Base-by-base conservation (phyloP, 2,329 filamentous ascomycete genomes). In the Celoporthe dispersa region DNA sequence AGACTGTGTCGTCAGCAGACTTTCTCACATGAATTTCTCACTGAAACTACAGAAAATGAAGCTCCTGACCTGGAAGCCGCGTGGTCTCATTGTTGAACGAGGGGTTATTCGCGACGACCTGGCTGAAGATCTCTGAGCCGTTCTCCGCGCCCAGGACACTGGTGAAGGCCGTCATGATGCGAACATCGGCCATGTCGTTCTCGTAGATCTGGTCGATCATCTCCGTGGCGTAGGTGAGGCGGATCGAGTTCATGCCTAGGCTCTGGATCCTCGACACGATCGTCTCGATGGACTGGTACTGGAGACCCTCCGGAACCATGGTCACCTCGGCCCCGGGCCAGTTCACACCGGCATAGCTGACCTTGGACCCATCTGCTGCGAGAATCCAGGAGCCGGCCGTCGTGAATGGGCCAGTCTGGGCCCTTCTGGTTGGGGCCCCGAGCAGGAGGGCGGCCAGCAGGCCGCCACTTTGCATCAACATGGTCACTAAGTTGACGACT, bases 261-360 rank as follows among this genome's bases (percentile, higher is more conserved):
- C 83, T 84, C 74, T 88, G 89, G 74, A 90, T 83, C 78, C 85
- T 85, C 3, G 83, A 78, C 0, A 90, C 84, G 48, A 91, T 85
- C 9, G 78, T 79, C 51, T 81, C 79, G 63, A 91, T 82, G 0
- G 88, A 90, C 48, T 85, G 84, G 77, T 89, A 89, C 75, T 90
- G 87, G 2, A 91, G 81, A 3, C 89, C 89, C 73, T 91, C 88
- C 0, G 88, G 88, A 0, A 91, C 82, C 88, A 91, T 90, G n/a
- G 85, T 83, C 60, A 90, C 87, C 60, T 83, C 84, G 22, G 86
- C 84, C 0, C 87, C 88, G 0, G 88, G 87, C 88, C 88, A 91
- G 73, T 91, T 91, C 16, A 84, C 83, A 0, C 88, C 88, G 4
- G 85, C 87, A 68, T 86, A 84, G 8, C 81, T 84, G 44, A 88